Conservation (phyloP, 2,329 filamentous ascomycete genomes). For the Sclerotinia spermophila region DNA sequence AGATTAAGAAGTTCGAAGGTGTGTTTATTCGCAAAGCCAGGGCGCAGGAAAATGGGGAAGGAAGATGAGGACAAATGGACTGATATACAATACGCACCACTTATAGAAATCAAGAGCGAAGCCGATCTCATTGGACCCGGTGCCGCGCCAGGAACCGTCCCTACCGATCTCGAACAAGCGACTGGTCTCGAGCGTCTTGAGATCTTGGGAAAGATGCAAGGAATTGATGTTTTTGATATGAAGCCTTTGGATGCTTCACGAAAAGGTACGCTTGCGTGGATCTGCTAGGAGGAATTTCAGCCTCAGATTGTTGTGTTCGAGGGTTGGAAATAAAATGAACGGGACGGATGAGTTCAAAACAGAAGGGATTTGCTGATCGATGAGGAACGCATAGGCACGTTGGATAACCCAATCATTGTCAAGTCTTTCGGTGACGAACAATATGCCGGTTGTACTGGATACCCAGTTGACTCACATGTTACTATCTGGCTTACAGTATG, state of each 20-base stretch:
- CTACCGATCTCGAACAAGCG: conserved; percentile 91
- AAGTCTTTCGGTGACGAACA: conserved; percentile 93
- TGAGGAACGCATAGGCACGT: conserved; percentile 59
- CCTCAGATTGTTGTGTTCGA: neutral
- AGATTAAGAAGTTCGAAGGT: conserved; percentile 38
- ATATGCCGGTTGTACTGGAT: conserved; percentile 94
- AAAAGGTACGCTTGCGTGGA: conserved; percentile 54
- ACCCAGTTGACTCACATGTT: conserved; percentile 84
- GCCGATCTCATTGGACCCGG: conserved; percentile 85
- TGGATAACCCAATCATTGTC: conserved; percentile 86
- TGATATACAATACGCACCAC: conserved; percentile 21
- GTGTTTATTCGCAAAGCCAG: conserved; percentile 11
- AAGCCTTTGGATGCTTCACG: conserved; percentile 88
- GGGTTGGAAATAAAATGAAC: neutral
- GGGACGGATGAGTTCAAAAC: neutral
- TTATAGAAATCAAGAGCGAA: conserved; percentile 73
- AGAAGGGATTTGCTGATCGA: conserved; percentile 20
- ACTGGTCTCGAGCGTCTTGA: conserved; percentile 98
- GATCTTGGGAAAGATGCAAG: conserved; percentile 99
- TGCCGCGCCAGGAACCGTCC: conserved; percentile 75
- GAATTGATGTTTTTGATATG: conserved; percentile 98
- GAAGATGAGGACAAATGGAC: neutral
- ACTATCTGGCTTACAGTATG: conserved; percentile 85
- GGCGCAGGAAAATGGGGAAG: neutral
- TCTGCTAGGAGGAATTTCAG: neutral